Percentiles rank a stretch among this genome's conserved stretches.
These are phyloP conservation scores for Albatrellus sp. DNA, from an alignment of 1,284 basidiomycete genomes.

Conservation along the genomic window DNA sequence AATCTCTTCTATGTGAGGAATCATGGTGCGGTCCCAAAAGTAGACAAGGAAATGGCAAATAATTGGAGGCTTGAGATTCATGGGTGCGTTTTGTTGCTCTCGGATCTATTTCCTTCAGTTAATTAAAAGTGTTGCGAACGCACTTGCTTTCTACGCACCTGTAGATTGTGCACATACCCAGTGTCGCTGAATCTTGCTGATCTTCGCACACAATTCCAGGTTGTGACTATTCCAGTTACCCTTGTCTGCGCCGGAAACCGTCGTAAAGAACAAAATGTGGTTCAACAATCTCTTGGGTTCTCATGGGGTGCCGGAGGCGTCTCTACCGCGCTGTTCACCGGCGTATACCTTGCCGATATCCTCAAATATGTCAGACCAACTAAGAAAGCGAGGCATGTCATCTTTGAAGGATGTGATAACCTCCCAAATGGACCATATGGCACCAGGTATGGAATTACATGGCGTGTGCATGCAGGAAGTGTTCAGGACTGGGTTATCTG, in stretches of 20 bases:
- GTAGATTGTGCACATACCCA: neutral
- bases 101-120: neutral
- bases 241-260: constrained; percentile 61
- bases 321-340: constrained; percentile 51
- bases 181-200: neutral
- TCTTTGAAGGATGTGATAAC: constrained; percentile 53
- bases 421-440: constrained; percentile 61
- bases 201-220: constrained; percentile 22
- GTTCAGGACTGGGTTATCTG: no score
- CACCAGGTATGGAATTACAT: constrained; percentile 18
- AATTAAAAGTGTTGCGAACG: no score
- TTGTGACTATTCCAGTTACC: constrained; percentile 53
- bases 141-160: neutral
- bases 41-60: constrained; percentile 25
- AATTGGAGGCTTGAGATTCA: constrained; percentile 42
- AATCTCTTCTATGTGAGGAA: constrained; percentile 59
- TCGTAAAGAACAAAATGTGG: constrained; percentile 58
- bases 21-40: constrained; percentile 50
- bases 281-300: constrained; percentile 52
- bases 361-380: constrained; percentile 19
- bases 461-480: no score
- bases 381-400: constrained; percentile 36
- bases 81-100: constrained; percentile 15
- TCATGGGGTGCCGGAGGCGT: constrained; percentile 39
- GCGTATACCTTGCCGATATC: constrained; percentile 50